Conservation (phyloP, 2,329 filamentous ascomycete species). For the Pleurostoma richardsiae region DNA sequence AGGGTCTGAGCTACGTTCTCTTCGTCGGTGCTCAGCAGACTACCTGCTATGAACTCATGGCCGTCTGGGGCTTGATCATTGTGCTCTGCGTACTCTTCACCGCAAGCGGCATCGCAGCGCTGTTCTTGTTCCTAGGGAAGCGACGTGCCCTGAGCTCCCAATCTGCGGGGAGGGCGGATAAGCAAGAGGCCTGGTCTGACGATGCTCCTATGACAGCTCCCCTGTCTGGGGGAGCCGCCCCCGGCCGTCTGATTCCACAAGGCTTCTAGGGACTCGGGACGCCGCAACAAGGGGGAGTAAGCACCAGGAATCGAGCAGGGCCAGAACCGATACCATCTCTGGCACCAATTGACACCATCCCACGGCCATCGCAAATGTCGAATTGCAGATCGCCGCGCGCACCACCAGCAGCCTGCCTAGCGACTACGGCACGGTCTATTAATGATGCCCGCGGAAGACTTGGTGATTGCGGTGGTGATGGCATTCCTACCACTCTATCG, state of each 20-base stretch:
- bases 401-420: neutral
- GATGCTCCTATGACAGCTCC: neutral
- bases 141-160: constrained; percentile 18
- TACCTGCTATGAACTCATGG: constrained; percentile 80
- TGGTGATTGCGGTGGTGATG: neutral
- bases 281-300: neutral
- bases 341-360: too few relatives aligned
- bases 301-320: neutral
- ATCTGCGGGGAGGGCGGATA: too few relatives aligned
- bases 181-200: neutral
- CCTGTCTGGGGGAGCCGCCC: neutral
- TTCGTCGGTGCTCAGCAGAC: constrained; percentile 48
- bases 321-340: neutral
- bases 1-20: constrained; percentile 34
- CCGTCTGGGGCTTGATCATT: constrained; percentile 82
- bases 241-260: too few relatives aligned
- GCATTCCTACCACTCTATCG: neutral
- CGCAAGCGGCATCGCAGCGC: constrained; percentile 53
- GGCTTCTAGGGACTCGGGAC: neutral
- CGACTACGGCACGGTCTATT: neutral
- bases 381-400: neutral
- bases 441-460: neutral
- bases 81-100: constrained; percentile 69
- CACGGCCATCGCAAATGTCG: too few relatives aligned
- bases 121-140: constrained; percentile 60